Conservation (phyloP, 139 green algal genomes). For the Chlamydomonas asymmetrica region DNA sequence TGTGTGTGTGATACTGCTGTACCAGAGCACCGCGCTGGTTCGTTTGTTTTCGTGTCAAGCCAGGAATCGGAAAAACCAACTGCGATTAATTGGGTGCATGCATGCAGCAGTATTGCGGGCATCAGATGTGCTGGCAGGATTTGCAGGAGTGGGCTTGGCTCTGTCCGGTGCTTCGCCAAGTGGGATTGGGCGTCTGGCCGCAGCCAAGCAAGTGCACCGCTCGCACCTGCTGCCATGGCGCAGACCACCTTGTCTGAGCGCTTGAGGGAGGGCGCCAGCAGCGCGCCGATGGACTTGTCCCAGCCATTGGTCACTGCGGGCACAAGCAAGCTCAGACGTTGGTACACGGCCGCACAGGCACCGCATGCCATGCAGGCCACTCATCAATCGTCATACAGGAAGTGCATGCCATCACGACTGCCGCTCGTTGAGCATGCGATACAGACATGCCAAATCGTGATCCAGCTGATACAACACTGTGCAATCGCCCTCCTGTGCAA, state of each 20-base stretch:
- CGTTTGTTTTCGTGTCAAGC: too few relatives aligned
- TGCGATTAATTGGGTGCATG: too few relatives aligned
- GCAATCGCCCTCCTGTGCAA: too few relatives aligned
- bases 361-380: too few relatives aligned
- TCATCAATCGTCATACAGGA: too few relatives aligned
- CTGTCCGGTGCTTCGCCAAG: neutral
- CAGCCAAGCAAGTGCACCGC: neutral
- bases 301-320: slow-evolving; percentile 2
- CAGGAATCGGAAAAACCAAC: too few relatives aligned
- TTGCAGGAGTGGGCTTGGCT: too few relatives aligned
- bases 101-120: too few relatives aligned
- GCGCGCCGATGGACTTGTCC: slow-evolving; percentile 22
- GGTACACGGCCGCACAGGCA: too few relatives aligned
- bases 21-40: too few relatives aligned
- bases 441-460: neutral
- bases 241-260: slow-evolving; percentile 34
- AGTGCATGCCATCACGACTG: too few relatives aligned
- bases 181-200: neutral
- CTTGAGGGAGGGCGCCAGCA: slow-evolving; percentile 28
- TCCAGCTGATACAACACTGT: neutral
- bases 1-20: neutral
- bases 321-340: neutral
- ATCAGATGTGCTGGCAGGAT: too few relatives aligned
- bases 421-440: neutral
- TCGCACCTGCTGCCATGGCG: slow-evolving; percentile 29